Evolutionary conservation across 2,329 filamentous ascomycete genomes (phyloP), one percentile per base, ranked within the genome.

Genomic region (Pseudogymnoascus sp.): DNA sequence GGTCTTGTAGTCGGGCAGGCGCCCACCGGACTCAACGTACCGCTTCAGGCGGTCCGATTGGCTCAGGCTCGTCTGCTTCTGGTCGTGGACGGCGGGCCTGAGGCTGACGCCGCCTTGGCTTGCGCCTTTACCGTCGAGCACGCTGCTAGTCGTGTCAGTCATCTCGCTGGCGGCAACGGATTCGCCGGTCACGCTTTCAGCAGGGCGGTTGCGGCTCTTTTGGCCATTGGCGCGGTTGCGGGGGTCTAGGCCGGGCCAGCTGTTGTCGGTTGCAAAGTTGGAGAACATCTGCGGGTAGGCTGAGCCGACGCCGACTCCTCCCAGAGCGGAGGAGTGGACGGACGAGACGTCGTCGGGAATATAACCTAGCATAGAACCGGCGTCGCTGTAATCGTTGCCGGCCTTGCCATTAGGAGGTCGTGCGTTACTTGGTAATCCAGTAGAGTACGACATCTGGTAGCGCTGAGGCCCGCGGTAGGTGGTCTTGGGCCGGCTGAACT

Each of bases 331-430:
- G 59, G 92, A 93, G 75, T 97, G 93, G 53, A 99, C 89, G 1
- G 93, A 97, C 7, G 93, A 97, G 42, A 96, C 92, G 74, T 99
- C 95, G 71, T 99, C 95, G 1, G 93, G 91, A 65, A 99, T 96
- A 74, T 96, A 97, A 14, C 93, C 95, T 70, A 97, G 82, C 73
- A 97, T 90, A 2, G 93, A 97, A 47, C 91, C 90, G 16, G 89
- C 86, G 71, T 97, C 93, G 33, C 67, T 72, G 63, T 68, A 72
- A 37, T 74, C 70, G 33, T 72, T 69, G 71, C 72, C 64, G 37
- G 33, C 14, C 60, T 72, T 74, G 40, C 72, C 73, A 64, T 73
- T 74, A 40, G 67, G 69, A 24, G 67, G 64, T 37, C 71, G 69
- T 50, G 69, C 70, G 56, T 77, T 76, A 38, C 75, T 74, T 40